Percentiles rank a stretch among this genome's conserved stretches.
phyloP scores from a whole-genome alignment of 306 rosid species.

The Gastrolobium villosum region DNA sequence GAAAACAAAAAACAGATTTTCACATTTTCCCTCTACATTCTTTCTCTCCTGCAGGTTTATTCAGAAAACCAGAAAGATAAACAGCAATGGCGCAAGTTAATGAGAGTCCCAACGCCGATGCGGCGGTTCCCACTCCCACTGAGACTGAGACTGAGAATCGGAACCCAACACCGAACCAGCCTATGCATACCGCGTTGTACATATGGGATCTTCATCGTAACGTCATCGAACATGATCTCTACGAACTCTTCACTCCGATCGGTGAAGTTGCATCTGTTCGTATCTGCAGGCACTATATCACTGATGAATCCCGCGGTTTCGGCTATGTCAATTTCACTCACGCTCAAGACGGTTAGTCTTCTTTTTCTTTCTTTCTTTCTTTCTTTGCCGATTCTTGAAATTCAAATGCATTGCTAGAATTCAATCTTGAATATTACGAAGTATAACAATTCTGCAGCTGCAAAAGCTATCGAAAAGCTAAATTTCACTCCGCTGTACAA shows the following conservation, averaged over 20 bases:
- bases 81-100: constrained; percentile 64
- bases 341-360: constrained; percentile 54
- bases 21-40: no score
- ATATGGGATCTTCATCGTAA: constrained; percentile 63
- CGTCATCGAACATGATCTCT: constrained; percentile 62
- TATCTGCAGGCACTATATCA: constrained; percentile 59
- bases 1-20: no score
- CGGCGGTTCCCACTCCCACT: neutral
- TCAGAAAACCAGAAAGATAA: neutral
- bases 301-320: constrained; percentile 63
- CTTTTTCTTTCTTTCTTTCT: neutral
- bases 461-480: constrained; percentile 28
- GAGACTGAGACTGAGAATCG: no score
- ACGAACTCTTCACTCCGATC: constrained; percentile 57
- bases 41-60: neutral
- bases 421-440: neutral
- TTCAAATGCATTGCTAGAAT: neutral
- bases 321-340: constrained; percentile 64
- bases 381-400: neutral
- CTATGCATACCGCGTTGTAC: constrained; percentile 54
- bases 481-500: constrained; percentile 62
- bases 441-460: constrained; percentile 42
- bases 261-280: constrained; percentile 61
- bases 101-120: constrained; percentile 51
- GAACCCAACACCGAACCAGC: constrained; percentile 25